These are phyloP conservation scores for Phytophthora chlamydospora DNA, from an alignment of 352 stramenopile species.

Conservation along the genomic window DNA sequence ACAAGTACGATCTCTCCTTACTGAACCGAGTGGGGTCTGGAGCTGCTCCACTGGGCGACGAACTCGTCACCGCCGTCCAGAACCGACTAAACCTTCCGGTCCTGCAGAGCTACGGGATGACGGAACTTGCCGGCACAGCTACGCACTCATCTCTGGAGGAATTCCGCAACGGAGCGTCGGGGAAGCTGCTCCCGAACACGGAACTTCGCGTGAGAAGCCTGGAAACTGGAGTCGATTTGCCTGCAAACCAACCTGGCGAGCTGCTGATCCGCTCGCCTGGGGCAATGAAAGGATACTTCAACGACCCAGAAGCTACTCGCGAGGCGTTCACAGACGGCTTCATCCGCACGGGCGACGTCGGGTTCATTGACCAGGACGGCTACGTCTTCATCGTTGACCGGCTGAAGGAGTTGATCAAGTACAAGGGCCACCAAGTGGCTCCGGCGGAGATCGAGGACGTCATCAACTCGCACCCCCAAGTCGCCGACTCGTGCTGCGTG, in stretches of 20 bases:
- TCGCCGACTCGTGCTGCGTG: slow-evolving; percentile 84
- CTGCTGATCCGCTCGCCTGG: slow-evolving; percentile 85
- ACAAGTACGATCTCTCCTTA: slow-evolving; percentile 85
- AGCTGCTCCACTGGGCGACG: slow-evolving; percentile 80
- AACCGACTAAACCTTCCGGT: slow-evolving; percentile 59
- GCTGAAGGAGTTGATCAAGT: slow-evolving; percentile 96
- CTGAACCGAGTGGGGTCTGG: slow-evolving; percentile 73
- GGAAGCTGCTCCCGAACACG: slow-evolving; percentile 61
- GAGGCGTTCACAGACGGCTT: slow-evolving; percentile 77
- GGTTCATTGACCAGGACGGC: slow-evolving; percentile 90
- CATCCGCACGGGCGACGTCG: slow-evolving; percentile 90
- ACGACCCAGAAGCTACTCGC: slow-evolving; percentile 78
- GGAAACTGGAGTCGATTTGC: slow-evolving; percentile 46
- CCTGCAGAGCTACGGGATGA: slow-evolving; percentile 69
- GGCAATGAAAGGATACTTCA: slow-evolving; percentile 93
- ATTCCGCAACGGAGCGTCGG: slow-evolving; percentile 35
- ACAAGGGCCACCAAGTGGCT: slow-evolving; percentile 92
- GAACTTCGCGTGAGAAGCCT: slow-evolving; percentile 51
- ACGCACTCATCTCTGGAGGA: slow-evolving; percentile 28
- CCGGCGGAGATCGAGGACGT: slow-evolving; percentile 93
- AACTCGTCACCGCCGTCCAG: slow-evolving; percentile 61
- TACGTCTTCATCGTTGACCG: slow-evolving; percentile 93
- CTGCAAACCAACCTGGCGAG: slow-evolving; percentile 61
- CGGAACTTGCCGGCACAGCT: slow-evolving; percentile 47
- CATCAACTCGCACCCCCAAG: slow-evolving; percentile 70